These are phyloP conservation scores for Ceratocystis ficicola DNA, from an alignment of 2,329 filamentous ascomycete species.

Conservation along the genomic window DNA sequence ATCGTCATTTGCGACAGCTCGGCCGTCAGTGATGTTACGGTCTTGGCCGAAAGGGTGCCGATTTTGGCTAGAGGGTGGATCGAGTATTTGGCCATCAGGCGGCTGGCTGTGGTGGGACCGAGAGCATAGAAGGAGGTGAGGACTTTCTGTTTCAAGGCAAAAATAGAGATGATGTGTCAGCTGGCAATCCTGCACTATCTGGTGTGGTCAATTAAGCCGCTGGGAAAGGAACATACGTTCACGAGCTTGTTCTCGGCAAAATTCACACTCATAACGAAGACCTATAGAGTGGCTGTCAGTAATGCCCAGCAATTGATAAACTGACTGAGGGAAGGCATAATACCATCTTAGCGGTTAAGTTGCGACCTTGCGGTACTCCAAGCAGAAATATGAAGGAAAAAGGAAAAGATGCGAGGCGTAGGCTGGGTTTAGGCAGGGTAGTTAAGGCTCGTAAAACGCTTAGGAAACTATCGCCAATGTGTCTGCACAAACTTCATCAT, in stretches of 20 bases:
- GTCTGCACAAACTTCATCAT: slow-evolving; percentile 12
- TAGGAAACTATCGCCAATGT: not conserved
- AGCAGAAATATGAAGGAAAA: not conserved
- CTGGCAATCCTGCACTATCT: not conserved
- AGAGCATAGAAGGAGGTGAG: slow-evolving; percentile 81
- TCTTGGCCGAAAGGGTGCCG: slow-evolving; percentile 60
- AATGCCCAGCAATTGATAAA: not conserved
- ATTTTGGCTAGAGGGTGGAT: slow-evolving; percentile 77
- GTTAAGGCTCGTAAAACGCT: not conserved
- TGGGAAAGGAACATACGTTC: slow-evolving; percentile 45
- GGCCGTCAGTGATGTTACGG: slow-evolving; percentile 68
- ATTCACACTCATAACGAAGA: slow-evolving; percentile 76
- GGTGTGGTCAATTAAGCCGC: not conserved
- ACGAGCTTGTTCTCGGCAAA: slow-evolving; percentile 76
- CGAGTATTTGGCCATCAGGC: slow-evolving; percentile 76
- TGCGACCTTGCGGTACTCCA: slow-evolving; percentile 13
- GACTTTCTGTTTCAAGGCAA: slow-evolving; percentile 41
- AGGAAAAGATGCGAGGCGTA: not conserved
- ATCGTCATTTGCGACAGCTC: slow-evolving; percentile 87
- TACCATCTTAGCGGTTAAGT: slow-evolving; percentile 19
- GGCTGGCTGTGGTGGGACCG: slow-evolving; percentile 54
- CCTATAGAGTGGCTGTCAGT: slow-evolving; percentile 36
- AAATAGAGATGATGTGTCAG: no score
- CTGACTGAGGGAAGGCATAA: not conserved
- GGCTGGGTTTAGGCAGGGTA: not conserved